Conservation (phyloP, 176 grass and related monocot genomes). For the Rhynchospora breviuscula region DNA sequence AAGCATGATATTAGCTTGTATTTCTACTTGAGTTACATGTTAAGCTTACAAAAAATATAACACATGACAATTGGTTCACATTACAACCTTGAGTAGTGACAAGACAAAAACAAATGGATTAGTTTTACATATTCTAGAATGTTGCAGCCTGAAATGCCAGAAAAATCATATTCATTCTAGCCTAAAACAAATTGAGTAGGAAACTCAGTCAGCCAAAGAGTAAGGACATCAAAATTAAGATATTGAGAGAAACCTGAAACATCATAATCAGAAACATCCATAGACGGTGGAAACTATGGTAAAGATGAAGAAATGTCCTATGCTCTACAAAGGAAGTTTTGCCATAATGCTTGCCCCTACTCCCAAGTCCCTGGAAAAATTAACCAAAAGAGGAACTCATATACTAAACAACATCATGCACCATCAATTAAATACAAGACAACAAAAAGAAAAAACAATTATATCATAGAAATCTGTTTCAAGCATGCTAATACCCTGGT, state of each 20-base stretch:
- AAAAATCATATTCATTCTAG: not conserved
- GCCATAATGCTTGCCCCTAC: constrained; percentile 72
- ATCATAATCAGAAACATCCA: constrained; percentile 98
- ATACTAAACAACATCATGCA: not conserved
- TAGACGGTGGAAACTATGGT: constrained; percentile 96
- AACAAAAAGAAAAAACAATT: not conserved
- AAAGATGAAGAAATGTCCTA: constrained; percentile 92
- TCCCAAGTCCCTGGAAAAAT: constrained; percentile 21
- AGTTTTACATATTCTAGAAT: not conserved
- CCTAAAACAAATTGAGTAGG: no score
- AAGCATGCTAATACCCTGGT: not conserved
- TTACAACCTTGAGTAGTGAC: not conserved
- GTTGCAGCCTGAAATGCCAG: not conserved
- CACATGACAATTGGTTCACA: not conserved
- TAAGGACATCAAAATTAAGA: not conserved
- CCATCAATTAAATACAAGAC: not conserved
- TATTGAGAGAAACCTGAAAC: constrained; percentile 56
- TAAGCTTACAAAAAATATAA: not conserved
- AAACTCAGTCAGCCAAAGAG: not conserved
- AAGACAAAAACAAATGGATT: not conserved
- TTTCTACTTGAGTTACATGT: not conserved
- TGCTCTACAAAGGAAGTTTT: constrained; percentile 98
- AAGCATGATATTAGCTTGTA: not conserved
- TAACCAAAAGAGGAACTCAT: not conserved
- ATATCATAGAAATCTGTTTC: not conserved